A percentile compares a stretch with the other conserved stretches of the same genome.
These are phyloP conservation scores for Phragmites australis DNA, from an alignment of 176 grass and related monocot species.

Conservation along the genomic window DNA sequence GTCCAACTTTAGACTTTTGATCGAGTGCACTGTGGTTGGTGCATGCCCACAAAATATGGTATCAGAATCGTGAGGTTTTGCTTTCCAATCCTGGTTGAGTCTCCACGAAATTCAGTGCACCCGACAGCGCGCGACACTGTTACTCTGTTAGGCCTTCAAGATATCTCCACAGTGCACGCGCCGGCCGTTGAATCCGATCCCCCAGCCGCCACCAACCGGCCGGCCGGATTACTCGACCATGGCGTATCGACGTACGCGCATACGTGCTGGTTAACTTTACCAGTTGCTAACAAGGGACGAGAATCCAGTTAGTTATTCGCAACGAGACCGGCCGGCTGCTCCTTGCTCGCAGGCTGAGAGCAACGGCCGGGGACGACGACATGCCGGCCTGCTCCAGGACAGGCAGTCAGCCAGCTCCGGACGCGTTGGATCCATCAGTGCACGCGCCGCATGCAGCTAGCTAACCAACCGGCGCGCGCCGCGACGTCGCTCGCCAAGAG, in stretches of 20 bases:
- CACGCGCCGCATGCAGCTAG: not conserved
- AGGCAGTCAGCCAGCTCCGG: constrained; percentile 21
- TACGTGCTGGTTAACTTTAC: no score
- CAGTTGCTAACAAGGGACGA: no score
- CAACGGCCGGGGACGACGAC: not conserved
- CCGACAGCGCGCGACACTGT: not conserved
- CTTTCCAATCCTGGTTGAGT: no score
- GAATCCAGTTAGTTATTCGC: not conserved
- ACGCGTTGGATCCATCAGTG: constrained; percentile 48
- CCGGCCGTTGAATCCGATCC: no score
- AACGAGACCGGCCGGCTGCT: not conserved
- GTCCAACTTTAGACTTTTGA: no score
- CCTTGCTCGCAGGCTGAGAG: not conserved
- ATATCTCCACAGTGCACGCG: not conserved
- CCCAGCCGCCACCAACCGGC: no score
- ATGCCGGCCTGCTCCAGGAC: not conserved
- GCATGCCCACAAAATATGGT: no score
- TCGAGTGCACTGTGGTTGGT: no score
- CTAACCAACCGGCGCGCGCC: not conserved
- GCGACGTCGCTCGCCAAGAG: not conserved
- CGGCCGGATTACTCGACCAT: no score
- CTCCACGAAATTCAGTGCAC: not conserved
- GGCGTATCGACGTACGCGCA: no score
- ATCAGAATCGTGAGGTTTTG: no score
- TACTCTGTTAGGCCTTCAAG: not conserved